Percentiles rank a stretch among this genome's conserved stretches.
phyloP scores from a whole-genome alignment of 257 asterid genomes.

The Solanum pimpinellifolium region DNA sequence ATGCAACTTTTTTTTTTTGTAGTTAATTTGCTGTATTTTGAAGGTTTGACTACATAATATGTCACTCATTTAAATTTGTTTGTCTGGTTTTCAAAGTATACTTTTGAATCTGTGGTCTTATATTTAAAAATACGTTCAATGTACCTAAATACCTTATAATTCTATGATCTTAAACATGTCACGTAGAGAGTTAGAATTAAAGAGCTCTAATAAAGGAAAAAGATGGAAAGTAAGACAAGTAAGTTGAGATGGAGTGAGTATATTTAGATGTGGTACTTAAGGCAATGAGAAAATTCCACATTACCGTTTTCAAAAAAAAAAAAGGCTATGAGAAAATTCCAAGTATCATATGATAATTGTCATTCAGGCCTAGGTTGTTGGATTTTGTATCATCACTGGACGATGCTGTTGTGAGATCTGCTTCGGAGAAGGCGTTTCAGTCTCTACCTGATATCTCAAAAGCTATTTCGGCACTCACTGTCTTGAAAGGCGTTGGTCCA shows the following conservation, averaged over 20 bases:
- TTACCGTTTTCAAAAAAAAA: too few species aligned
- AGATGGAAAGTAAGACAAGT: not conserved
- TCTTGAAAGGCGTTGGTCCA: slow-evolving; percentile 81
- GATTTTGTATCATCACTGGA: slow-evolving; percentile 52
- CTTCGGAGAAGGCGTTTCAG: slow-evolving; percentile 64
- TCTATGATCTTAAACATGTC: not conserved
- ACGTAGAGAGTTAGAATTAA: not conserved
- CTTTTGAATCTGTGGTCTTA: not conserved
- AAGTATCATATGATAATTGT: not conserved
- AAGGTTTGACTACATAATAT: not conserved
- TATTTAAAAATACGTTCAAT: not conserved
- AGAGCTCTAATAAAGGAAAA: not conserved
- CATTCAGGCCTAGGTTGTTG: slow-evolving; percentile 43
- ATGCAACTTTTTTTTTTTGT: not conserved
- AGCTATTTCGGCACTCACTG: slow-evolving; percentile 57
- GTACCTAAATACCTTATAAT: not conserved
- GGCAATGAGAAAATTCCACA: not conserved
- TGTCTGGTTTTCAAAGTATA: not conserved
- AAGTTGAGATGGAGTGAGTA: not conserved
- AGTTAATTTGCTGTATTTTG: not conserved
- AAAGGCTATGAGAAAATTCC: not conserved
- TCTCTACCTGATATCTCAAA: slow-evolving; percentile 53
- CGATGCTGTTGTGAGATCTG: slow-evolving; percentile 48
- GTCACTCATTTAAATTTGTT: not conserved
- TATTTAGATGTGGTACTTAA: not conserved